Base-by-base conservation (phyloP, 1,284 basidiomycete genomes). In the Pyrrhoderma noxium region DNA sequence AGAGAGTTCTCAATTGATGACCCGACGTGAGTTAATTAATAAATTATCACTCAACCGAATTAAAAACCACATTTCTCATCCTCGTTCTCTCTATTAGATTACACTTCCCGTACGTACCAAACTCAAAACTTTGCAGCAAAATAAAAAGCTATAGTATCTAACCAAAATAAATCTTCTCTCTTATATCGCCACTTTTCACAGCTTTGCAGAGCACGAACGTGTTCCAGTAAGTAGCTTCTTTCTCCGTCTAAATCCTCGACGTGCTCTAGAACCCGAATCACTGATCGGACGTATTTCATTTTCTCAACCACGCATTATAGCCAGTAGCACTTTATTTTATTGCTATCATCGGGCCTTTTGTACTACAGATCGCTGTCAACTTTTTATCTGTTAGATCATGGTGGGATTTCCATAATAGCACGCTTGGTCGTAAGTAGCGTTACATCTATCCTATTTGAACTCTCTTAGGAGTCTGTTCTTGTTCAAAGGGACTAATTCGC, bases 351-450 rank as follows among this genome's bases (percentile, higher is more conserved):
- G 69, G 73, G 0, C 85, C 92, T 0, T 63, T 88, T 3, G 59
- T 83, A 14, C 67, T 91, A 36, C 80, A 91, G 59, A 73, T 82
- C 14, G 59, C 78, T 5, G 74, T 93, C 57, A 88, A 90, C 58
- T 56, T 83, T 19, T 51, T 86, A 8, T 82, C 90, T 16, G 70
- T 89, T 9, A 77, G 85, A 18, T 87, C 82, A 3, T 81, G 82
- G 68, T 96, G 93, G 91, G 94, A 97, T 61, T 71, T 88, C 34
- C 93, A 98, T 65, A 86, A 81, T 60, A 77, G 86, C 47, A 72
- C 83, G 21, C 76, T 93, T 9, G 93, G 91, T 40, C 69, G 85
- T 87, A 59, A 49, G 81, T 73, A 3, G 59, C 62, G 27, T 54
- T 59, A 43, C 56, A 60, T 14, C 57, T 53, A 16, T 45, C 46